Base-by-base conservation (phyloP, 441 rosid species). In the Erysimum pusillum region DNA sequence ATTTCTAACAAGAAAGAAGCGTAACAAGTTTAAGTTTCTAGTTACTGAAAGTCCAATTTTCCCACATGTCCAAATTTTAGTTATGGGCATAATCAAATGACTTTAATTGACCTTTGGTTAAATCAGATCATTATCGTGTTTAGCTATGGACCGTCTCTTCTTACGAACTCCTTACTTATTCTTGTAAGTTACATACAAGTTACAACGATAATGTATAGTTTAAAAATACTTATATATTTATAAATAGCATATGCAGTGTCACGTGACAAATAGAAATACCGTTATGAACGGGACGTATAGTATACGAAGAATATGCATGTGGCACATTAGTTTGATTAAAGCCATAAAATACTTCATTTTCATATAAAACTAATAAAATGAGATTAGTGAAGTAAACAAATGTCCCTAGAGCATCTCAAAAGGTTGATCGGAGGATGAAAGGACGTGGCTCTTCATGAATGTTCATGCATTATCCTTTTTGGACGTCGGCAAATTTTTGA, bases 401-500 rank as follows among this genome's bases (percentile, higher is more conserved):
- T 77, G 80, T 65, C 76, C 49, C 63, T 65, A 49, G 17, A 49
- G 56, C 41, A 32, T 41, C 76, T 66, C 76, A 77, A 25, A 71
- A 25, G 57, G 80, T 20, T 64, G 67, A 75, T 71, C 22, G 11
- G 69, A 54, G n/a, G 18, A 60, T 76, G 51, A 69, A 76, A 46
- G 67, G 67, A 71, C 61, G 45, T 58, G 80, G 39, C 73, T 71
- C 63, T 65, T 77, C 69, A 66, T 72, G 66, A 70, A 70, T 76
- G 76, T 70, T 70, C 80, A 76, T 76, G 80, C 80, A 76, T 63
- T 63, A 46, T 76, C 54, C 52, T 4, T 32, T 53, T 54, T 63
- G 52, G 57, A 57, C 80, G 52, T 76, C 56, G 17, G 35, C 71
- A 56, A 13, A 0, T 9, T 54, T 13, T 76, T 70, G 76, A 71